Evolutionary conservation across 2,329 filamentous ascomycete genomes (phyloP), one percentile per base, ranked within the genome.

Genomic region (Didymella lethalis): DNA sequence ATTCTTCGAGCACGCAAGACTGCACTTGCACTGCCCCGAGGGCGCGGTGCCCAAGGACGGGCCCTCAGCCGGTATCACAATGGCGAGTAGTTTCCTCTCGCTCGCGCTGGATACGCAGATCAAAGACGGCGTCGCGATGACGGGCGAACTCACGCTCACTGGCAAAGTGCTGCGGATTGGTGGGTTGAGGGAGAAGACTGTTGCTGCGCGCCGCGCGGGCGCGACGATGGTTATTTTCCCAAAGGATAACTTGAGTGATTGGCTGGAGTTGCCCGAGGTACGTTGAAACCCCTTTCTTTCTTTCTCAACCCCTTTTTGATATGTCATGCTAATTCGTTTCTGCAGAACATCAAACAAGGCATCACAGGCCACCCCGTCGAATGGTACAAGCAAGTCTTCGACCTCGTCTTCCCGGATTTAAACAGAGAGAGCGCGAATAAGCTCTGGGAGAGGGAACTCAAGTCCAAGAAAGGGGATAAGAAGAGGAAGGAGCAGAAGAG

Each of bases 161-260:
- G 95, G 95, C 54, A 99, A 99, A 81, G 94, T 99, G 2, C 81
- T 99, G 51, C 86, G 95, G 62, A 99, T 99, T 75, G 95, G 95
- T 48, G 95, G 95, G 0, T 80, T 99, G 68, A 84, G 95, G 46
- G 95, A 99, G 82, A 99, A 99, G 88, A 97, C 95, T 7, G 94
- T 99, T 38, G 95, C 95, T 29, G 96, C 95, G 57, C 86, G 93
- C 72, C 85, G 95, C 64, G 95, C 95, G 23, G 95, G 96, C 54
- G 96, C 93, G 71, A 95, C 90, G 78, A 96, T 88, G 78, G 89
- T 99, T 69, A 89, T 99, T 64, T 99, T 99, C 85, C 95, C 95
- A 26, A 87, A 88, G 67, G 96, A 99, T 80, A 97, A 97, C 79
- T 88, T 91, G 84, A 95, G 92, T 56, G 95, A 99, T 83, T 99